Conservation (phyloP, 345 rosid species). For the Populus davidiana region DNA sequence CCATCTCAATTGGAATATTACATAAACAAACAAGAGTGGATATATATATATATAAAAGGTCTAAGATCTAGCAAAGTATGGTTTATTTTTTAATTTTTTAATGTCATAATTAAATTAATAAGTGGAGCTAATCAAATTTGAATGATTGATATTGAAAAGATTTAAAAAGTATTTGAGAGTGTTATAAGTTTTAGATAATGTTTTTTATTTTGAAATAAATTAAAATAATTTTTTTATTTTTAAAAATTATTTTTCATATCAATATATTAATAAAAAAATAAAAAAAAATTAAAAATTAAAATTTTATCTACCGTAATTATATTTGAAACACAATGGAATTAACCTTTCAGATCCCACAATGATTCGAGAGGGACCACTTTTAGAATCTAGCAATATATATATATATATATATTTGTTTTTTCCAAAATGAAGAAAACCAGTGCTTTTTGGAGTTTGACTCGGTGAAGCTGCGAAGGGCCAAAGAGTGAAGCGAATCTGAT, state of each 20-base stretch:
- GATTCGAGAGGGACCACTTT: not conserved
- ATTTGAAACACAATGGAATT: not conserved
- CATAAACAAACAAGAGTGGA: not conserved
- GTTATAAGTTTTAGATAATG: accelerated
- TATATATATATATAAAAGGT: not conserved
- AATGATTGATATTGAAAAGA: not conserved
- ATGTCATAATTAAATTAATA: not conserved
- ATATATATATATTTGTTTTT: too few species aligned
- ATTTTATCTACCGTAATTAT: too few species aligned
- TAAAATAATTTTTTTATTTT: too few species aligned
- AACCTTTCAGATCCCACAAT: not conserved
- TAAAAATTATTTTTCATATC: too few species aligned
- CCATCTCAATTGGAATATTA: too few species aligned
- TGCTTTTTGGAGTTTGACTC: too few species aligned
- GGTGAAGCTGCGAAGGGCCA: slow-evolving; percentile 3
- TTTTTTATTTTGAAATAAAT: too few species aligned
- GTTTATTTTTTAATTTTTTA: too few species aligned
- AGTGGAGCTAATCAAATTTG: not conserved
- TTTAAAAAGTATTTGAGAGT: too few species aligned
- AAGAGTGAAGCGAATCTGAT: not conserved
- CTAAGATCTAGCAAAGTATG: not conserved
- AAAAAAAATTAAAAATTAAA: too few species aligned
- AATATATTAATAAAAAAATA: too few species aligned
- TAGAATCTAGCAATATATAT: not conserved
- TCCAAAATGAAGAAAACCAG: too few species aligned